phyloP scores from a whole-genome alignment of 352 stramenopile species.

The Pythium biforme region DNA sequence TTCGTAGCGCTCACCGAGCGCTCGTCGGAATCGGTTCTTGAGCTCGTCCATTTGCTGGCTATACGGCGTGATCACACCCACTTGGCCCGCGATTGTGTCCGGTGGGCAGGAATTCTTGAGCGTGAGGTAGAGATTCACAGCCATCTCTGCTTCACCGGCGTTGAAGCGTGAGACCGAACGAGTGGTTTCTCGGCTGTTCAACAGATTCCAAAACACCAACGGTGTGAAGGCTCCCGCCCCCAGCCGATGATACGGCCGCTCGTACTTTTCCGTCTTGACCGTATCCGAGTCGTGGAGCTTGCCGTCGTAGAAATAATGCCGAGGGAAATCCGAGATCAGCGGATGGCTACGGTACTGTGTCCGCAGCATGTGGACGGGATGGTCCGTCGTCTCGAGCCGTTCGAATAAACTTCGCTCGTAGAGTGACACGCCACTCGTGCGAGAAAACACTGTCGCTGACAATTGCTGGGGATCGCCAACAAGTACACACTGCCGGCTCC shows the following conservation, averaged over 20 bases:
- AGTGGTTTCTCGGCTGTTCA: constrained; percentile 71
- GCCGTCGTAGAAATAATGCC: constrained; percentile 83
- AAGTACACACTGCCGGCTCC: constrained; percentile 89
- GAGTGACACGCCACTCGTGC: constrained; percentile 75
- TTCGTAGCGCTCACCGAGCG: constrained; percentile 61
- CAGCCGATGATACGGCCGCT: constrained; percentile 78
- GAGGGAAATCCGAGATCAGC: constrained; percentile 79
- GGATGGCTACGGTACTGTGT: constrained; percentile 87
- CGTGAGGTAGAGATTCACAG: constrained; percentile 86
- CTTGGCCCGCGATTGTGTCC: constrained; percentile 71
- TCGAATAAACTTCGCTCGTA: constrained; percentile 94
- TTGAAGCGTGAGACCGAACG: constrained; percentile 84
- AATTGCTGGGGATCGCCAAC: constrained; percentile 93
- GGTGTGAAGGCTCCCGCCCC: constrained; percentile 63
- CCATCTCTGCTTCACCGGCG: constrained; percentile 74
- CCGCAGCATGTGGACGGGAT: constrained; percentile 89
- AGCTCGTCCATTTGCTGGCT: constrained; percentile 90
- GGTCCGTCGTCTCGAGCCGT: constrained; percentile 82
- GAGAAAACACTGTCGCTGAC: constrained; percentile 91
- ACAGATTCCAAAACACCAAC: constrained; percentile 86
- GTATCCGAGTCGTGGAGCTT: constrained; percentile 85
- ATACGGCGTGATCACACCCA: constrained; percentile 90
- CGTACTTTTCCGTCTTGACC: constrained; percentile 58
- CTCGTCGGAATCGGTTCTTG: constrained; percentile 47
- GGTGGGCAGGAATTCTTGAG: constrained; percentile 82